Evolutionary conservation across 2,329 filamentous ascomycete species (phyloP), one percentile per base, ranked within the genome.

Genomic region (Samsoniella hepiali): DNA sequence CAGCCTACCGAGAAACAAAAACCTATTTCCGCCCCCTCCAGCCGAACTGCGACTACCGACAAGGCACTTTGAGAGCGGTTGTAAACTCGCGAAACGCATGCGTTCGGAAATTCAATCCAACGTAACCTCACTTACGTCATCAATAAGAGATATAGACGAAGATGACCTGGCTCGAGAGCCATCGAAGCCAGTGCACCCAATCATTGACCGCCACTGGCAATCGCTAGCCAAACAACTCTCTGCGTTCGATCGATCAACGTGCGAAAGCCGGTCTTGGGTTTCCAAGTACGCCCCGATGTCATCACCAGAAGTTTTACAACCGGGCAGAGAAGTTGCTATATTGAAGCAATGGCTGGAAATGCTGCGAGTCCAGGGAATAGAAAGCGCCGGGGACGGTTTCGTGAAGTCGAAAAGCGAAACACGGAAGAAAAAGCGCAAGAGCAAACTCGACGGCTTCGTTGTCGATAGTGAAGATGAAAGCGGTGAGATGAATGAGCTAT

Each of bases 321-420:
- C 79, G 17, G 89, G 90, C 2, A 83, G 80, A 51, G 91, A 97
- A 73, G 86, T 87, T 1, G 71, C 80, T 1, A 78, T 94, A 9
- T 77, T 99, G 31, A 88, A 87, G 63, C 86, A 94, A 65, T 99
- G 95, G 95, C 79, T 99, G 8, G 82, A 85, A 64, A 86, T 83
- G 40, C 81, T 97, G 53, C 90, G 87, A 64, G 88, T 99, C 0
- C 85, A 90, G 65, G 83, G 91, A 5, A 90, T 97, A 0, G 88
- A 91, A 64, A 88, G 84, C 0, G 86, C 86, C 4, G 71, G 74
- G 2, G 78, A 79, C 3, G 65, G 64, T 31, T 55, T 49, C 27
- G 47, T 15, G 9, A 76, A 71, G 51, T 65, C 54, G 27, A 76
- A 72, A 57, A 66, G 65, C 22, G 66, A 67, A 2, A 67, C 73